Conservation (phyloP, 2,329 filamentous ascomycete species). For the Epichloe uncinata region DNA sequence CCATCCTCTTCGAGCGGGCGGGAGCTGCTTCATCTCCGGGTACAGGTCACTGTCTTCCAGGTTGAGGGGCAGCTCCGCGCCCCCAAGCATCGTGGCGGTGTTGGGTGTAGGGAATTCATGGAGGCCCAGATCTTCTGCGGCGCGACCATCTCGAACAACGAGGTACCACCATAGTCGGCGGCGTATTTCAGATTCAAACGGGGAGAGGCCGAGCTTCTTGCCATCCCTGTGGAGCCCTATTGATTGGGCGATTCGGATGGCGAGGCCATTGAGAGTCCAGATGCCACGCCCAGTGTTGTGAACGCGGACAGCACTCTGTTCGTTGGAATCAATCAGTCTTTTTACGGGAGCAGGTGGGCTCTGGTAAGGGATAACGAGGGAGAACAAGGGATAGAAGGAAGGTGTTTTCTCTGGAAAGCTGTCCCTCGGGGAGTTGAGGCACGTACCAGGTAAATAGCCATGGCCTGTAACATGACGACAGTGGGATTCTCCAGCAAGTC, state of each 20-base stretch:
- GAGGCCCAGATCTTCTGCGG: slow-evolving; percentile 43
- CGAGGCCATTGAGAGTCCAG: slow-evolving; percentile 30
- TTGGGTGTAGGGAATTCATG: slow-evolving; percentile 4
- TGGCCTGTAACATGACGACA: slow-evolving; percentile 19
- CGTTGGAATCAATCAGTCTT: neutral
- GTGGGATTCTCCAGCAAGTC: slow-evolving; percentile 29
- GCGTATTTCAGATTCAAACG: slow-evolving; percentile 42
- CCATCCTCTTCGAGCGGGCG: slow-evolving; percentile 31
- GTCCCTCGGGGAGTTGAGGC: neutral
- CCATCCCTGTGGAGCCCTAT: slow-evolving; percentile 43
- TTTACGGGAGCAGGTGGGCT: no score
- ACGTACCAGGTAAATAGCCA: slow-evolving; percentile 25
- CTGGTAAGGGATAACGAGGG: no score
- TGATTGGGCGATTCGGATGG: slow-evolving; percentile 31
- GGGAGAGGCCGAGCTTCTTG: slow-evolving; percentile 29
- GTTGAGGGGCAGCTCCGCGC: slow-evolving; percentile 41
- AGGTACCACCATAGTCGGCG: slow-evolving; percentile 42
- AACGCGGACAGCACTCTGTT: slow-evolving; percentile 12
- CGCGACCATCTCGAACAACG: slow-evolving; percentile 33
- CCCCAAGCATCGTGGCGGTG: slow-evolving; percentile 7
- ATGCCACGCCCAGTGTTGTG: slow-evolving; percentile 21
- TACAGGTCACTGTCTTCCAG: slow-evolving; percentile 39
- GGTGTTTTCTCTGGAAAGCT: no score
- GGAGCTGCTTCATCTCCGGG: slow-evolving; percentile 21
- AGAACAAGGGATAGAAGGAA: no score